Base-by-base conservation (phyloP, 345 rosid species). In the Heritiera fomes region DNA sequence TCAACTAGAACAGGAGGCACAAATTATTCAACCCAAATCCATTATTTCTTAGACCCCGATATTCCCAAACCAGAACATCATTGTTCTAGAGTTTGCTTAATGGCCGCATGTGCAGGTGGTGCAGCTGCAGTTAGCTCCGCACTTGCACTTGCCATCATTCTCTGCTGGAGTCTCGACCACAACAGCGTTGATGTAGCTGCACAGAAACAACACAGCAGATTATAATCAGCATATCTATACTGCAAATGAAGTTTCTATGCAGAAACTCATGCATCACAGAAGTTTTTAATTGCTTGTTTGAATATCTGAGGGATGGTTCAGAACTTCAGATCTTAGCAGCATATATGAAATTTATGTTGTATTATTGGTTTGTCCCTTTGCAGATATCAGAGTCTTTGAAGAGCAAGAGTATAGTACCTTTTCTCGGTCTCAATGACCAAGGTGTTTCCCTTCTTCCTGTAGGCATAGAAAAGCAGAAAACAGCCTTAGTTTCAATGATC, bases 391-490 rank as follows among this genome's bases (percentile, higher is more conserved):
- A 12, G 14, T 34, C 13, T 23, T 73, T 55, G 78, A 46, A 59
- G 20, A 75, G 43, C 11, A 8, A 40, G 40, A 53, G 32, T 30
- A 12, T 20, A 34, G 3, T 34, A 94, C 95, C 93, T 90, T 83
- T 79, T 78, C 86, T 89, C 92, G 63, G 91, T 89, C 91, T 86
- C 92, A 40, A 90, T 81, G 46, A 90, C 38, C 56, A 78, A 84
- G 91, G 89, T 85, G 89, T 82, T 89, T 75, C 91, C 88, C 86
- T 91, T 92, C 91, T 91, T 92, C 78, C 97, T 94, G 89, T 73
- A 85, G 75, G n/a, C 55, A 73, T 49, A 70, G 41, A 70, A 34
- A 73, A 38, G 18, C 62, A 53, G 5, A 34, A 34, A n/a, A 53
- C n/a, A 12, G 17, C 18, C 47, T 72, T 38, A 38, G 76, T 73